phyloP scores from a whole-genome alignment of 768 basidiomycete genomes.

The Clitopilus hobsonii region DNA sequence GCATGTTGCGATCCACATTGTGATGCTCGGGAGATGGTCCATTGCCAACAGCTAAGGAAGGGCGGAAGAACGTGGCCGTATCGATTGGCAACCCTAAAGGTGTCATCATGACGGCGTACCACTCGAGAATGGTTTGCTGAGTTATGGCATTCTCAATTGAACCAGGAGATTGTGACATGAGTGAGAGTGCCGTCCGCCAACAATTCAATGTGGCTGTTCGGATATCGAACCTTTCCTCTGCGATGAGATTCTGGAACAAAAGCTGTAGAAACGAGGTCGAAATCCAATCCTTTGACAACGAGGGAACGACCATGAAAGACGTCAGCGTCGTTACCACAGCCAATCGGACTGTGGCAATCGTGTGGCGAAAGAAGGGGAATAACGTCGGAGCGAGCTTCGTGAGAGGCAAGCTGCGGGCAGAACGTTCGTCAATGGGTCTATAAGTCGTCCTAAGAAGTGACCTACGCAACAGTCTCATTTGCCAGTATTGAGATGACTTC shows the following conservation, averaged over 20 bases:
- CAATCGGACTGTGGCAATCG: slow-evolving; percentile 87
- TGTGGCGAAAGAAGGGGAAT: slow-evolving; percentile 97
- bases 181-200: slow-evolving; percentile 68
- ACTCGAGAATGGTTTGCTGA: slow-evolving; percentile 64
- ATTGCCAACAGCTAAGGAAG: slow-evolving; percentile 44
- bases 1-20: slow-evolving; percentile 95
- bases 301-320: slow-evolving; percentile 77
- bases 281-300: slow-evolving; percentile 80
- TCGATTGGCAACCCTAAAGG: slow-evolving; percentile 83
- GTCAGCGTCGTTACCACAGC: slow-evolving; percentile 88
- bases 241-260: slow-evolving; percentile 89
- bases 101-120: slow-evolving; percentile 87
- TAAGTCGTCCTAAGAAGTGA: slow-evolving; percentile 10
- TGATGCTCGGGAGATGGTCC: slow-evolving; percentile 60
- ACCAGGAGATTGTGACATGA: slow-evolving; percentile 40
- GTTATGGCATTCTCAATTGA: slow-evolving; percentile 50
- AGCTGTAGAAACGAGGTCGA: slow-evolving; percentile 70
- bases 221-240: slow-evolving; percentile 86
- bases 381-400: slow-evolving; percentile 80
- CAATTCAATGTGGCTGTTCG: slow-evolving; percentile 66
- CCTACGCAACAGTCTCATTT: slow-evolving; percentile 66
- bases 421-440: not conserved
- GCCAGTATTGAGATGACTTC: slow-evolving; percentile 76
- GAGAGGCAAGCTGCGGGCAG: slow-evolving; percentile 66
- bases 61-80: slow-evolving; percentile 60